Percentiles rank a stretch among this genome's conserved stretches.
Conservation (phyloP, 2,329 filamentous ascomycete genomes). For the Diaporthe eres region DNA sequence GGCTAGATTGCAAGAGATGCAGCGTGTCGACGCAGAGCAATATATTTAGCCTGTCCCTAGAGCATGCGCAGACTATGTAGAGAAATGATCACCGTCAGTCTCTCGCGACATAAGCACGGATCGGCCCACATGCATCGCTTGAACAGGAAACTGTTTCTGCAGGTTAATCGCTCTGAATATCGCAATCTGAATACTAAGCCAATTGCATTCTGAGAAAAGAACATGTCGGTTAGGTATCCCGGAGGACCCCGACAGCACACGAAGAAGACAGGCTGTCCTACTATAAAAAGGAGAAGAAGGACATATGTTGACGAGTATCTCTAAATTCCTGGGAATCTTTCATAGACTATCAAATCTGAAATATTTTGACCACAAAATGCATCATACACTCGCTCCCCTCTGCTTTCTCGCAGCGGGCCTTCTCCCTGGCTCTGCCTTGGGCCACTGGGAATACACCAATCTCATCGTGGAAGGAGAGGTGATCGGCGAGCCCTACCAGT, state of each 20-base stretch:
- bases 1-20: neutral
- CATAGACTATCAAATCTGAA: too few species aligned
- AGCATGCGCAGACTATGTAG: neutral
- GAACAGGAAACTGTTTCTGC: neutral
- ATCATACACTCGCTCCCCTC: neutral
- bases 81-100: slow-evolving; percentile 11
- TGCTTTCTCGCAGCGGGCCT: neutral
- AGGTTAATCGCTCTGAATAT: neutral
- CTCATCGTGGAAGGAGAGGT: slow-evolving; percentile 14
- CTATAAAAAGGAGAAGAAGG: neutral
- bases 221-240: neutral
- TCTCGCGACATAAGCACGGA: neutral
- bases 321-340: too few species aligned
- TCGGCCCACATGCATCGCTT: slow-evolving; percentile 4
- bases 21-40: neutral
- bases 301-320: neutral
- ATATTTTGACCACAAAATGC: neutral
- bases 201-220: neutral
- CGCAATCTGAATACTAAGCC: neutral
- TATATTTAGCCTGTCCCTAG: neutral
- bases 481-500: neutral
- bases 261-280: neutral
- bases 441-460: slow-evolving; percentile 9
- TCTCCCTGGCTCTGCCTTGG: neutral
- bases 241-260: neutral